These are phyloP conservation scores for Dendrocalamus sinicus DNA, from an alignment of 176 grass and related monocot species.

Conservation along the genomic window DNA sequence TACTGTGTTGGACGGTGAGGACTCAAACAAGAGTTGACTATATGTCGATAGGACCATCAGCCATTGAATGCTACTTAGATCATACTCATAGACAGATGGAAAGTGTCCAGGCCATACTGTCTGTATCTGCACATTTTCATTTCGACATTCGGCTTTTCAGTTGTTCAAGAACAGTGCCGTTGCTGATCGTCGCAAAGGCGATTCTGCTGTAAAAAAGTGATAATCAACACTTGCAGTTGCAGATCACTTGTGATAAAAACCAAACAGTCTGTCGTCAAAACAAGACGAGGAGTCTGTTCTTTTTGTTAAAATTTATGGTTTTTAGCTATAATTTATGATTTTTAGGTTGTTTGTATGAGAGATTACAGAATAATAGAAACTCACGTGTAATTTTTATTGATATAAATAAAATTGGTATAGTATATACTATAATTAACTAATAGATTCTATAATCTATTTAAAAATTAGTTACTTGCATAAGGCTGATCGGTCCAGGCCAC, in stretches of 20 bases:
- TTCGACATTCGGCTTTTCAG: background rate
- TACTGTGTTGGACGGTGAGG: background rate
- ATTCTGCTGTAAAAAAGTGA: no score
- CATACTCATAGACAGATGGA: constrained; percentile 24
- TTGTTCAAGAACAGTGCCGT: background rate
- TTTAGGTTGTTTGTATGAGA: no score
- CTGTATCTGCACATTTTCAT: background rate
- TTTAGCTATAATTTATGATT: no score
- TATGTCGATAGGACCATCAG: background rate
- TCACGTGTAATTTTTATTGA: no score
- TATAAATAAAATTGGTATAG: no score
- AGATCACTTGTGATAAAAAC: background rate
- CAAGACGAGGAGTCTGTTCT: background rate
- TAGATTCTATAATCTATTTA: no score
- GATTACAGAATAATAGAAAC: no score
- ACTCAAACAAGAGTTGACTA: background rate
- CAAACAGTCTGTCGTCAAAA: background rate
- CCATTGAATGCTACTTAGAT: constrained; percentile 28
- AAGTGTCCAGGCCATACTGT: background rate
- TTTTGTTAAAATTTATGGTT: no score
- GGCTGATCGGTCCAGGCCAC: background rate
- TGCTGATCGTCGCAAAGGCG: no score
- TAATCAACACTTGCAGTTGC: background rate
- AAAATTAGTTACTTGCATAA: no score
- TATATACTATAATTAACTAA: no score